Percentiles rank a stretch among this genome's conserved stretches.
Conservation (phyloP, 2,329 filamentous ascomycete genomes). For the Beauveria asiatica region DNA sequence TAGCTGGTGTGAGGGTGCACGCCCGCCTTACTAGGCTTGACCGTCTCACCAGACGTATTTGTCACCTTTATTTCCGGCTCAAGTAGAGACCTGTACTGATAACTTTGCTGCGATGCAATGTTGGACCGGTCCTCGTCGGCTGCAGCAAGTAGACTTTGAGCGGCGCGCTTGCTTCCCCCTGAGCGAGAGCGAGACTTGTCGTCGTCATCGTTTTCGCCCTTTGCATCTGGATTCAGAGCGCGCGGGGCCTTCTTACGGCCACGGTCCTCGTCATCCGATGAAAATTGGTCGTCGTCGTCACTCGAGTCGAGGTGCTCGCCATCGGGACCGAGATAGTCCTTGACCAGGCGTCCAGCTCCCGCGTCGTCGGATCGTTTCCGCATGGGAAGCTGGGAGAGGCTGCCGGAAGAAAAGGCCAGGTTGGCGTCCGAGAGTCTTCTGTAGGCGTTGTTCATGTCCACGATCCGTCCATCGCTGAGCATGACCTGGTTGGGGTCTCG, state of each 20-base stretch:
- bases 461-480: slow-evolving; percentile 50
- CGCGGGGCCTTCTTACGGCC: slow-evolving; percentile 50
- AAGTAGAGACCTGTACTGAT: slow-evolving; percentile 56
- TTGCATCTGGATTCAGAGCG: slow-evolving; percentile 33
- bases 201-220: slow-evolving; percentile 24
- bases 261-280: slow-evolving; percentile 61
- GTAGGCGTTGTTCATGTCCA: slow-evolving; percentile 64
- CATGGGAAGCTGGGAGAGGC: slow-evolving; percentile 51
- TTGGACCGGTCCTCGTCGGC: slow-evolving; percentile 66
- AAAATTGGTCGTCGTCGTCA: slow-evolving; percentile 57
- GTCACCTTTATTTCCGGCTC: slow-evolving; percentile 61
- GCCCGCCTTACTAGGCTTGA: slow-evolving; percentile 44
- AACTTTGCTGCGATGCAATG: slow-evolving; percentile 40
- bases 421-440: slow-evolving; percentile 64
- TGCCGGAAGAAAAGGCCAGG: slow-evolving; percentile 54
- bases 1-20: slow-evolving; percentile 82
- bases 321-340: slow-evolving; percentile 58
- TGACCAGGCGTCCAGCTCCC: slow-evolving; percentile 51
- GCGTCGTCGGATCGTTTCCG: slow-evolving; percentile 40
- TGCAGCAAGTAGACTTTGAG: slow-evolving; percentile 59
- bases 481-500: slow-evolving; percentile 32
- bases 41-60: slow-evolving; percentile 52
- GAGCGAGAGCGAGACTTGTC: slow-evolving; percentile 24
- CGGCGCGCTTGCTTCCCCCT: slow-evolving; percentile 32
- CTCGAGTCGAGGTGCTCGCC: slow-evolving; percentile 60